Percentiles rank a stretch among this genome's conserved stretches.
Evolutionary conservation across 1,139 yeast species (phyloP).

Genomic region (Debaryomycetaceae sp.): DNA sequence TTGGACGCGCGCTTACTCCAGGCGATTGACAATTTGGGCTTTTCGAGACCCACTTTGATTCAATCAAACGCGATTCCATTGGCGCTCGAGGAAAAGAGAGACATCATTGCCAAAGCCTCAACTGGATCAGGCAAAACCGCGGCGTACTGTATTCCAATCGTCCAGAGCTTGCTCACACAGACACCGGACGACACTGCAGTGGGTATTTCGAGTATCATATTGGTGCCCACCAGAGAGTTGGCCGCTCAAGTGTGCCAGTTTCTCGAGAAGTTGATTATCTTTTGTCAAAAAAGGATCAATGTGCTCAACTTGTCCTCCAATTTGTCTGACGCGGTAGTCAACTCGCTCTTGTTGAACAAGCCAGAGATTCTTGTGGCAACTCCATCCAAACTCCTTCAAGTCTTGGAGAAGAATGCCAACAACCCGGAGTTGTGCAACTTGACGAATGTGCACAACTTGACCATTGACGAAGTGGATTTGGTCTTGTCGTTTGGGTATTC

Average conservation of each 20-base stretch:
- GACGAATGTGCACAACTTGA: conserved; percentile 59
- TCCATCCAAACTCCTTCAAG: conserved; percentile 69
- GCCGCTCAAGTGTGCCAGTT: conserved; percentile 79
- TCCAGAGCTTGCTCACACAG: conserved; percentile 53
- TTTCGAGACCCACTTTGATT: conserved; percentile 79
- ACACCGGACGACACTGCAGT: conserved; percentile 11
- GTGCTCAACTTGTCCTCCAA: conserved; percentile 72
- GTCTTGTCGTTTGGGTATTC: conserved; percentile 86
- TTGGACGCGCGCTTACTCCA: conserved; percentile 80
- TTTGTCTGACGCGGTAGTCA: conserved; percentile 67
- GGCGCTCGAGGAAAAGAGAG: conserved; percentile 82
- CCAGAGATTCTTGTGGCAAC: conserved; percentile 88
- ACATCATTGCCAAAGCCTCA: conserved; percentile 81
- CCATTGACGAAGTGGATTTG: conserved; percentile 94
- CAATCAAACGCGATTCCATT: conserved; percentile 91
- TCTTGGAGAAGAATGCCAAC: conserved; percentile 47
- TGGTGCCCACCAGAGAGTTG: conserved; percentile 84
- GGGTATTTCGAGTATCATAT: conserved; percentile 50
- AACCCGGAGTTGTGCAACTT: conserved; percentile 40
- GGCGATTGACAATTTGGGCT: conserved; percentile 80
- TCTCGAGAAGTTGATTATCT: conserved; percentile 61
- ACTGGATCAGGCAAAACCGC: conserved; percentile 93
- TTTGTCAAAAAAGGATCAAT: conserved; percentile 64
- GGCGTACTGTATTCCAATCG: conserved; percentile 75
- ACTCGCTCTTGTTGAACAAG: conserved; percentile 61